Evolutionary conservation across 1,284 basidiomycete genomes (phyloP).

Genomic region (Boletus mariae): DNA sequence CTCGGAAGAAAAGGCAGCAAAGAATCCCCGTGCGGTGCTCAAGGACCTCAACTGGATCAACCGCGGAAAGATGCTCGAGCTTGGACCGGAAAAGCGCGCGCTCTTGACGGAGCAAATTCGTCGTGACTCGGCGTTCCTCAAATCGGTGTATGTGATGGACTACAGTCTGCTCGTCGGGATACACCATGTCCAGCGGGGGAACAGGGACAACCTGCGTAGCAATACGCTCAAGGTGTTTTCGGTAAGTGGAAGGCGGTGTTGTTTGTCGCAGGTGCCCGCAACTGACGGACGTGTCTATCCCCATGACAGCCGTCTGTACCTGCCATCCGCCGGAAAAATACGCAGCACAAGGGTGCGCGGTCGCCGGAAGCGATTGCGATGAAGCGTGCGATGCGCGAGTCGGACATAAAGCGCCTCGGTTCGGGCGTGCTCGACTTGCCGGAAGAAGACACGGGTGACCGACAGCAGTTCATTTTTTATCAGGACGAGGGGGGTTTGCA

Average conservation of each 20-base stretch:
- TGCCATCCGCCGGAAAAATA: slow-evolving; percentile 51
- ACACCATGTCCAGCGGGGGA: slow-evolving; percentile 89
- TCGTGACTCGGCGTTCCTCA: slow-evolving; percentile 84
- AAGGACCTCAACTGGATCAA: slow-evolving; percentile 98
- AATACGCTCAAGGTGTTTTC: slow-evolving; percentile 92
- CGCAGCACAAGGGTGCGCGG: slow-evolving; percentile 50
- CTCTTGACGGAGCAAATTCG: slow-evolving; percentile 87
- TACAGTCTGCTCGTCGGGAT: slow-evolving; percentile 94
- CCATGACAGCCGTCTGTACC: slow-evolving; percentile 59
- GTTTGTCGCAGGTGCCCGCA: not conserved
- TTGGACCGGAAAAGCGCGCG: slow-evolving; percentile 93
- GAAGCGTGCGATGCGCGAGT: slow-evolving; percentile 79
- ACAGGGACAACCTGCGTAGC: slow-evolving; percentile 85
- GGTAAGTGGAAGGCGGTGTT: slow-evolving; percentile 44
- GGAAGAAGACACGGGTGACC: slow-evolving; percentile 66
- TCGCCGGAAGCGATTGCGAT: slow-evolving; percentile 78
- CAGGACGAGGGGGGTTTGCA: slow-evolving; percentile 94
- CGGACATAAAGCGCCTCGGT: slow-evolving; percentile 76
- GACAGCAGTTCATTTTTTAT: slow-evolving; percentile 89
- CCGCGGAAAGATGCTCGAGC: slow-evolving; percentile 70
- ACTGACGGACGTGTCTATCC: not conserved
- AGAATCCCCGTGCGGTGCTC: slow-evolving; percentile 84
- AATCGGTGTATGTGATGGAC: slow-evolving; percentile 89
- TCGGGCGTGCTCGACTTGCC: slow-evolving; percentile 63
- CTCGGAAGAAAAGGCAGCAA: slow-evolving; percentile 76